Evolutionary conservation across 2,329 filamentous ascomycete species (phyloP).

Genomic region (Neoascochyta sp.): DNA sequence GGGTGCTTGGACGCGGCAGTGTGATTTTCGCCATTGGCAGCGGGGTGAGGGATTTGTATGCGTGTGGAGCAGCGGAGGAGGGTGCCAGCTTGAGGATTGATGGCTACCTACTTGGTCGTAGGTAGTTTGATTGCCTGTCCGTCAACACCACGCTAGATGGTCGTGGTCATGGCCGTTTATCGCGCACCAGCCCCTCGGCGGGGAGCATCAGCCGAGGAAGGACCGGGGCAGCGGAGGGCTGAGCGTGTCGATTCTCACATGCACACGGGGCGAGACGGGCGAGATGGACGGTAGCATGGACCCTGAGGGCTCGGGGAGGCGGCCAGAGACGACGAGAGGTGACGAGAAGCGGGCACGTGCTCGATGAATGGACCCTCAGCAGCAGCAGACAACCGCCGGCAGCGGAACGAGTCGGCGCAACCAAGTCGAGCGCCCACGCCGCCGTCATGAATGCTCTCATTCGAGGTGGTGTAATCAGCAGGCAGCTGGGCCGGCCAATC

Average conservation of each 20-base stretch:
- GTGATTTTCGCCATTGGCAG: too few species aligned
- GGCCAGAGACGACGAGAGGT: slow-evolving; percentile 1
- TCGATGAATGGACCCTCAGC: slow-evolving; percentile 6
- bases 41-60: too few species aligned
- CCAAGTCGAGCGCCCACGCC: slow-evolving; percentile 23
- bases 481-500: slow-evolving; percentile 17
- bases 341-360: slow-evolving; percentile 9
- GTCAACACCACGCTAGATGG: slow-evolving; percentile 7
- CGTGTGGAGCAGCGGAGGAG: too few species aligned
- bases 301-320: slow-evolving; percentile 1
- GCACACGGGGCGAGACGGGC: too few species aligned
- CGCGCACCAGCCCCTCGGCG: slow-evolving; percentile 3
- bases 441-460: slow-evolving; percentile 20
- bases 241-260: slow-evolving; percentile 1
- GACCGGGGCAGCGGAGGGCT: slow-evolving; percentile 2
- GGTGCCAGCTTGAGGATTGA: too few species aligned
- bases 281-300: slow-evolving; percentile 2
- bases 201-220: background rate
- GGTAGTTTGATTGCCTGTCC: too few species aligned
- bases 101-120: too few species aligned
- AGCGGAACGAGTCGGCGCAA: too few species aligned
- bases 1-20: too few species aligned
- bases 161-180: background rate
- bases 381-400: slow-evolving; percentile 5
- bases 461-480: slow-evolving; percentile 20